A percentile compares a stretch with the other conserved stretches of the same genome.
phyloP scores from a whole-genome alignment of 2,329 filamentous ascomycete species.

The Alternaria sp. region DNA sequence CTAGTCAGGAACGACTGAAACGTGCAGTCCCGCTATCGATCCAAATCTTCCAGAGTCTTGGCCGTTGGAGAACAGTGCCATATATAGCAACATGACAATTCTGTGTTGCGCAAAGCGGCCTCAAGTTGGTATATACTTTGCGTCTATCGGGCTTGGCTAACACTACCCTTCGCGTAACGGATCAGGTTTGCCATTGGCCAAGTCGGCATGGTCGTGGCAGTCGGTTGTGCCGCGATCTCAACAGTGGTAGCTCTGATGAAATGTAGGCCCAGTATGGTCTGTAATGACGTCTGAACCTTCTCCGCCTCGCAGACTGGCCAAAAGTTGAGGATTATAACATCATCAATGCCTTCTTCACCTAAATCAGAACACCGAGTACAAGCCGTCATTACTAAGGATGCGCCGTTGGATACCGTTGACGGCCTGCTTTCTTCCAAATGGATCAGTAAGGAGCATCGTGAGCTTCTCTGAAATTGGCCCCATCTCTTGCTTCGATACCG shows the following conservation, averaged over 20 bases:
- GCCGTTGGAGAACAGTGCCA: conserved; percentile 2
- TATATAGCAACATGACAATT: conserved; percentile 15
- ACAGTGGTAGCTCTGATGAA: neutral
- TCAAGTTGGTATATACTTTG: conserved; percentile 1
- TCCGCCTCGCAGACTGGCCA: neutral
- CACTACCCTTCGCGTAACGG: neutral
- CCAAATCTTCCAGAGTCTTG: conserved; percentile 3
- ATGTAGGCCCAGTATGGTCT: neutral
- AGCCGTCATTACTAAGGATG: conserved; percentile 45
- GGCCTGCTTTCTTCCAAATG: conserved; percentile 48
- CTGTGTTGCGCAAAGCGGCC: neutral
- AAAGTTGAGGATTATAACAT: neutral
- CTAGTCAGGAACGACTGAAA: conserved; percentile 14
- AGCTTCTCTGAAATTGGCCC: conserved; percentile 49
- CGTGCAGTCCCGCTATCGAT: conserved; percentile 8
- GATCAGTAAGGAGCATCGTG: conserved; percentile 45
- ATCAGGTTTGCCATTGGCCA: neutral
- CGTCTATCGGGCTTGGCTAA: neutral
- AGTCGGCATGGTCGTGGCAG: neutral
- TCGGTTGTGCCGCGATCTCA: neutral
- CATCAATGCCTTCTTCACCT: conserved; percentile 29
- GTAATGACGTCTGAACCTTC: neutral
- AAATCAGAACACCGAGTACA: conserved; percentile 49
- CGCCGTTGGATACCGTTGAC: conserved; percentile 40
- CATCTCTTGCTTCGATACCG: conserved; percentile 46